Percentiles rank a stretch among this genome's conserved stretches.
Evolutionary conservation across 176 grass and related monocot species (phyloP).

Genomic region (Panicum miliaceum): DNA sequence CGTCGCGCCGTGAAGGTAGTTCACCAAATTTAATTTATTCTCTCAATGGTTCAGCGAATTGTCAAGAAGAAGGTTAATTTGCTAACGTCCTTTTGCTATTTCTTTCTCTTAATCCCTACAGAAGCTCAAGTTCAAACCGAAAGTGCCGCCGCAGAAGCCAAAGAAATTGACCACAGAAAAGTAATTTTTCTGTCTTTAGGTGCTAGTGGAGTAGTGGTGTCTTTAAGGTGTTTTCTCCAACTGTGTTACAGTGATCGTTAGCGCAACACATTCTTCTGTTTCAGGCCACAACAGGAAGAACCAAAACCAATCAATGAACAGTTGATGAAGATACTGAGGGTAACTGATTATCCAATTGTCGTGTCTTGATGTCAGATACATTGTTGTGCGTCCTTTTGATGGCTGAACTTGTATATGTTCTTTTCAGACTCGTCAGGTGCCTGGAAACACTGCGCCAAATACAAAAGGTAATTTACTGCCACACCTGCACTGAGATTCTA

Average conservation of each 20-base stretch:
- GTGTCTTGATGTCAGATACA: constrained; percentile 6
- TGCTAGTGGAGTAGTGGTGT: neutral
- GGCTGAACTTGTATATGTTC: constrained; percentile 20
- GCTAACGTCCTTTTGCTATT: neutral
- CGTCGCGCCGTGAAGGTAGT: constrained; percentile 41
- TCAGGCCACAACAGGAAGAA: constrained; percentile 47
- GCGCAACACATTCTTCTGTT: neutral
- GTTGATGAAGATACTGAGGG: constrained; percentile 59
- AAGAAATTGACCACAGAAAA: constrained; percentile 43
- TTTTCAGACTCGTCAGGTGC: constrained; percentile 51
- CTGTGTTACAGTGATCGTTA: neutral
- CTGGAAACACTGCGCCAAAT: constrained; percentile 23
- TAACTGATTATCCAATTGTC: constrained; percentile 37
- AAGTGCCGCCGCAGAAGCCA: constrained; percentile 52
- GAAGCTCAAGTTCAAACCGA: constrained; percentile 70
- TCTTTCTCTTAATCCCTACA: constrained; percentile 4
- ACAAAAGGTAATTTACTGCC: constrained; percentile 38
- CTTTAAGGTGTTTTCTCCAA: neutral
- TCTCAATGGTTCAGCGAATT: neutral
- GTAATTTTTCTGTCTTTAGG: constrained; percentile 36
- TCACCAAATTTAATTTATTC: neutral
- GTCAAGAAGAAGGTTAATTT: neutral
- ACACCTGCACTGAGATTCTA: neutral
- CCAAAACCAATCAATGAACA: constrained; percentile 54
- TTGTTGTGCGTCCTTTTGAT: neutral